Evolutionary conservation across 2,329 filamentous ascomycete genomes (phyloP).

Genomic region (Aspergillus eucalypticola): DNA sequence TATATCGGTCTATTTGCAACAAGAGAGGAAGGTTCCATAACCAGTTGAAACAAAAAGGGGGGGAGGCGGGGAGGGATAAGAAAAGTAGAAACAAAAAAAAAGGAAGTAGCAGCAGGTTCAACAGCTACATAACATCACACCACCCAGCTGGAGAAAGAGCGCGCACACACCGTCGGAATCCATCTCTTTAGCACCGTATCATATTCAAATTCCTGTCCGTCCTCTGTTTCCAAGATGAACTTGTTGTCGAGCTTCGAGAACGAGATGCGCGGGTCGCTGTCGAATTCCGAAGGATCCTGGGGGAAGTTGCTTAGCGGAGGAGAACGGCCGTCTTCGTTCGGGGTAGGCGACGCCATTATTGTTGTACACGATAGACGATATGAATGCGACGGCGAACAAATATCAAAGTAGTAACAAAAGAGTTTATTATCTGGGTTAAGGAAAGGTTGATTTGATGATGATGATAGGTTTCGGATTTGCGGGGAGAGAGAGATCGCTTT

Average conservation of each 20-base stretch:
- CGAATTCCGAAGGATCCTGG: constrained; percentile 66
- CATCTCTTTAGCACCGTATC: constrained; percentile 70
- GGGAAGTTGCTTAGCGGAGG: constrained; percentile 46
- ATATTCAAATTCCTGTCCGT: constrained; percentile 84
- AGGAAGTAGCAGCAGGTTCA: constrained; percentile 12
- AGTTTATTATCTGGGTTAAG: not conserved
- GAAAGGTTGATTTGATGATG: not conserved
- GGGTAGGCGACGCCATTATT: constrained; percentile 27
- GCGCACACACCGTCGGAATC: constrained; percentile 63
- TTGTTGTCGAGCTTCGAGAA: constrained; percentile 82
- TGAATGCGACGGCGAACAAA: not conserved
- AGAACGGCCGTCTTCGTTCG: constrained; percentile 18
- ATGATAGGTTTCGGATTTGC: not conserved
- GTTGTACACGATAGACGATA: not conserved
- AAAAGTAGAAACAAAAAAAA: not conserved
- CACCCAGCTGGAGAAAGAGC: constrained; percentile 20
- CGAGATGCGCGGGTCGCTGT: constrained; percentile 77
- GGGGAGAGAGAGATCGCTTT: constrained; percentile 1
- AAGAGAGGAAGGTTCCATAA: constrained; percentile 11
- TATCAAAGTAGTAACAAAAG: not conserved
- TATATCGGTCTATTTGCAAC: constrained; percentile 16
- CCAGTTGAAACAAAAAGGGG: constrained; percentile 4
- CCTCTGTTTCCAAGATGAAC: constrained; percentile 79
- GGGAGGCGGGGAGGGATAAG: not conserved
- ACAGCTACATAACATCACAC: constrained; percentile 15